A percentile compares a stretch with the other conserved stretches of the same genome.
Conservation (phyloP, 2,329 filamentous ascomycete genomes). For the Fonsecaea pedrosoi region DNA sequence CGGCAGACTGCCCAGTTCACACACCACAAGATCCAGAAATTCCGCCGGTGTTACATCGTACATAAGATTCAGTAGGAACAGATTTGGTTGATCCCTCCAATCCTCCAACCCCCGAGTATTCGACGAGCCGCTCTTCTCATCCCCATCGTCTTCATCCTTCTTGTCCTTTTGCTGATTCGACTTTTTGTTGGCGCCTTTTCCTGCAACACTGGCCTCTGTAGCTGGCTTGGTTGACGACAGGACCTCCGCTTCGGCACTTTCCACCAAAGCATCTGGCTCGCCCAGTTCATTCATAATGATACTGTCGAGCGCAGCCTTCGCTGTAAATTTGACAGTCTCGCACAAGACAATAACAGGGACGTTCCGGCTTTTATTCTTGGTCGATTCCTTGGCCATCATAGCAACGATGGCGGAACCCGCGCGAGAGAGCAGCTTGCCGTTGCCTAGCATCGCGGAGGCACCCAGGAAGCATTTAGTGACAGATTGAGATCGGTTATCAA, state of each 20-base stretch:
- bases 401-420: slow-evolving; percentile 87
- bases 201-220: slow-evolving; percentile 24
- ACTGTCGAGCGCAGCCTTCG: slow-evolving; percentile 86
- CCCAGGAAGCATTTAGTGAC: slow-evolving; percentile 80
- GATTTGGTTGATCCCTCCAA: slow-evolving; percentile 64
- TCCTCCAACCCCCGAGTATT: slow-evolving; percentile 50
- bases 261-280: slow-evolving; percentile 70
- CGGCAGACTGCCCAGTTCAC: slow-evolving; percentile 85
- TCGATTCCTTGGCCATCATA: slow-evolving; percentile 73
- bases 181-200: slow-evolving; percentile 25
- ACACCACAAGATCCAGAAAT: slow-evolving; percentile 86
- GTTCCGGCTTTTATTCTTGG: slow-evolving; percentile 57
- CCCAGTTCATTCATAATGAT: slow-evolving; percentile 94
- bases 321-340: slow-evolving; percentile 94
- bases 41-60: slow-evolving; percentile 91
- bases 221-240: slow-evolving; percentile 38
- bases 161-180: slow-evolving; percentile 43
- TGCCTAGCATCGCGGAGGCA: slow-evolving; percentile 93
- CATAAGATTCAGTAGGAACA: slow-evolving; percentile 75
- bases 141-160: slow-evolving; percentile 37
- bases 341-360: slow-evolving; percentile 87
- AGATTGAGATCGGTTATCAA: slow-evolving; percentile 62
- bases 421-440: slow-evolving; percentile 86
- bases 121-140: slow-evolving; percentile 39
- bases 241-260: slow-evolving; percentile 30